phyloP scores from a whole-genome alignment of 192 early-diverging fungal species.

The Coemansia sp. region DNA sequence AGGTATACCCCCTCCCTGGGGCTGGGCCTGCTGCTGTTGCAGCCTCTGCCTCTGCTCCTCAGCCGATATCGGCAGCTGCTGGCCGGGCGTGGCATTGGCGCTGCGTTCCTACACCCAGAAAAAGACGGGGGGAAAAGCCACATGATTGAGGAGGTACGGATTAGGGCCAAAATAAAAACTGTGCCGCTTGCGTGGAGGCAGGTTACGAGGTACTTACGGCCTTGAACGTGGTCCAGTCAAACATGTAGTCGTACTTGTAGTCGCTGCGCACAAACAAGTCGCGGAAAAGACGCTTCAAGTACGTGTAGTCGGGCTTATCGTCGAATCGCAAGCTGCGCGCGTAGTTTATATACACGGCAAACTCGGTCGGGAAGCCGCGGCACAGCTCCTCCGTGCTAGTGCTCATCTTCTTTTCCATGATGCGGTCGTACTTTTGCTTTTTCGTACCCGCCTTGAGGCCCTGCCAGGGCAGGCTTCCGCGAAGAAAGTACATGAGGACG shows the following conservation, averaged over 20 bases:
- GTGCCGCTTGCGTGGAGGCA: too few relatives aligned
- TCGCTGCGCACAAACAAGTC: constrained; percentile 84
- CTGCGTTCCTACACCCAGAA: constrained; percentile 35
- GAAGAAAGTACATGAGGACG: constrained; percentile 91
- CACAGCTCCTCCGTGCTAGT: constrained; percentile 84
- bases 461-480: constrained; percentile 92
- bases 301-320: constrained; percentile 90
- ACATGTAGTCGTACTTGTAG: constrained; percentile 86
- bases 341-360: constrained; percentile 88
- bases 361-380: constrained; percentile 83
- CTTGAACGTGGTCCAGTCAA: constrained; percentile 81
- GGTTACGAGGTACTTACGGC: constrained; percentile 33
- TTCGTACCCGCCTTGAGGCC: constrained; percentile 88
- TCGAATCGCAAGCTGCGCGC: constrained; percentile 84
- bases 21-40: constrained; percentile 15
- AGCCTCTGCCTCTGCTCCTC: constrained; percentile 47
- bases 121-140: background rate
- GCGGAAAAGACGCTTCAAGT: constrained; percentile 84
- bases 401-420: constrained; percentile 92
- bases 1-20: too few relatives aligned
- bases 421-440: constrained; percentile 94
- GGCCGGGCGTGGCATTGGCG: constrained; percentile 25
- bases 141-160: background rate
- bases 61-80: constrained; percentile 30
- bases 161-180: background rate